A percentile compares a stretch with the other conserved stretches of the same genome.
These are phyloP conservation scores for Kickxella alabastrina DNA, from an alignment of 192 early-diverging fungal genomes.

Conservation along the genomic window DNA sequence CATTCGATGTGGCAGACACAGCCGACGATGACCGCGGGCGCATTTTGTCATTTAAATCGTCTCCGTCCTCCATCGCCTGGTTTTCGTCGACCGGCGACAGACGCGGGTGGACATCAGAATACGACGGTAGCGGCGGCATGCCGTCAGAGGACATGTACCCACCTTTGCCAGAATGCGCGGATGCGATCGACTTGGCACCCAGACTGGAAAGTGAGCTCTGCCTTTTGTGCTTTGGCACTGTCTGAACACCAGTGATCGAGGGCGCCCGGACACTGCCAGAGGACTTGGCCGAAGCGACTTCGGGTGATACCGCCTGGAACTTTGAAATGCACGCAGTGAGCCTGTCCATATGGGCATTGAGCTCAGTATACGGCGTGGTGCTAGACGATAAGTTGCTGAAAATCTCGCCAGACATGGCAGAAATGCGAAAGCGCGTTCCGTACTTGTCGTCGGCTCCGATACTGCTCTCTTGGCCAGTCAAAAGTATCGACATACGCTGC, in stretches of 20 bases:
- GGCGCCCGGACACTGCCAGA: background rate
- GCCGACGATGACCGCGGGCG: constrained; percentile 43
- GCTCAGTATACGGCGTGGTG: constrained; percentile 31
- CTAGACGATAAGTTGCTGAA: constrained; percentile 6
- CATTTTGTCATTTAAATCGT: background rate
- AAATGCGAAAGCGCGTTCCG: constrained; percentile 35
- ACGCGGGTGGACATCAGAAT: constrained; percentile 5
- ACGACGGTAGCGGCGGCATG: constrained; percentile 5
- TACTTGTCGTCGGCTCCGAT: constrained; percentile 37
- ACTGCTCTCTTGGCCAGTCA: constrained; percentile 21
- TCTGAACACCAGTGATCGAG: background rate
- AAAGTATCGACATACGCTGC: constrained; percentile 36
- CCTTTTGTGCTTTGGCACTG: constrained; percentile 14
- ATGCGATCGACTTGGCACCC: constrained; percentile 12
- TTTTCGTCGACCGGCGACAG: constrained; percentile 43
- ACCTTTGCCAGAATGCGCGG: constrained; percentile 20
- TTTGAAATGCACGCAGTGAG: constrained; percentile 43
- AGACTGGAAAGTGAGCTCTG: constrained; percentile 29
- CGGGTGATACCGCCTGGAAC: constrained; percentile 21
- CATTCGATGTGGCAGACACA: constrained; percentile 35
- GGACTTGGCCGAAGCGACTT: background rate
- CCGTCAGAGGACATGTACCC: constrained; percentile 11
- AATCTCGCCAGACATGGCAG: constrained; percentile 28
- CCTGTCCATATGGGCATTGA: constrained; percentile 44
- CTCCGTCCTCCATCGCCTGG: constrained; percentile 7